Percentiles rank a stretch among this genome's conserved stretches.
Evolutionary conservation across 2,329 filamentous ascomycete species (phyloP).

Genomic region (Microdochium trichocladiopsis): DNA sequence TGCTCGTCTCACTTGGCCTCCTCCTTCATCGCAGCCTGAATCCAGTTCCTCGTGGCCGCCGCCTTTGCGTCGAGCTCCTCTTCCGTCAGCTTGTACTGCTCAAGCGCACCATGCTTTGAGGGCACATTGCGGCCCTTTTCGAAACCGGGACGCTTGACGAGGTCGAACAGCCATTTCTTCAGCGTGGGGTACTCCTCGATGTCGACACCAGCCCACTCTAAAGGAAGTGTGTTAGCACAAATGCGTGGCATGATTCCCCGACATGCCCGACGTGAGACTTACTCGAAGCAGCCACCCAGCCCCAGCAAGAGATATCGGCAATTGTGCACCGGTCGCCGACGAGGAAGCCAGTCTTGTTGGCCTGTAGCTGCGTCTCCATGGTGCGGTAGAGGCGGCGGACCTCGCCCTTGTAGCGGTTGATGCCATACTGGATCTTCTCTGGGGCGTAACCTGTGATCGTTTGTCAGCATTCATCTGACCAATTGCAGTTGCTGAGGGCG

Average conservation of each 20-base stretch:
- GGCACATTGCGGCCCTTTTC: slow-evolving; percentile 74
- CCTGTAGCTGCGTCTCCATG: slow-evolving; percentile 63
- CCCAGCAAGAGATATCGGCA: slow-evolving; percentile 75
- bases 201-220: slow-evolving; percentile 58
- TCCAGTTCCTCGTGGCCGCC: slow-evolving; percentile 49
- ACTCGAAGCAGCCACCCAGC: slow-evolving; percentile 60
- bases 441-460: slow-evolving; percentile 58
- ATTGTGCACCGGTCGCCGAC: slow-evolving; percentile 65
- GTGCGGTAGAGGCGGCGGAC: slow-evolving; percentile 75
- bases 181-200: slow-evolving; percentile 70
- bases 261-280: slow-evolving; percentile 13
- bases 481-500: too few species aligned
- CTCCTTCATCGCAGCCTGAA: slow-evolving; percentile 62
- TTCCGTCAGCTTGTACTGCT: slow-evolving; percentile 32
- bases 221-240: slow-evolving; percentile 11
- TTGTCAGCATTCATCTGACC: not conserved
- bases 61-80: slow-evolving; percentile 52
- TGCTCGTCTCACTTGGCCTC: slow-evolving; percentile 52
- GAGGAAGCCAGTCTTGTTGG: slow-evolving; percentile 47
- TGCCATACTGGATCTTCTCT: slow-evolving; percentile 74
- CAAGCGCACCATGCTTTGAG: slow-evolving; percentile 53
- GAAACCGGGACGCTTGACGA: slow-evolving; percentile 62
- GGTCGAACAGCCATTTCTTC: slow-evolving; percentile 68
- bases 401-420: slow-evolving; percentile 78
- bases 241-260: not conserved